Percentiles rank a stretch among this genome's conserved stretches.
phyloP scores from a whole-genome alignment of 805 yeast species.

The Myxozyma vanderwaltii region DNA sequence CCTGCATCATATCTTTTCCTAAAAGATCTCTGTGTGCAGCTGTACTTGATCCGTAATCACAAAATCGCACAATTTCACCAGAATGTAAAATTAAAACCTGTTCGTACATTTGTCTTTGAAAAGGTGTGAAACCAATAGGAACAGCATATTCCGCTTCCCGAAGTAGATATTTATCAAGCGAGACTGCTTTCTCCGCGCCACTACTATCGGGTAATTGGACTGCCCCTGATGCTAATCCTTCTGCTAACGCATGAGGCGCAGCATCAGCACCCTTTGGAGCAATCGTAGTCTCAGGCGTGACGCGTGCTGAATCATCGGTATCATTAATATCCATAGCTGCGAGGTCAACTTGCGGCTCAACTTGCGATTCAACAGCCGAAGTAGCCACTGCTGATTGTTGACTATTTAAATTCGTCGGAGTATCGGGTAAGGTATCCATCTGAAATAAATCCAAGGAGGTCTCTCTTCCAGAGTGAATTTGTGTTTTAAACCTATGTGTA shows the following conservation, averaged over 20 bases:
- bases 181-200: slow-evolving; percentile 17
- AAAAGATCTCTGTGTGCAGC: slow-evolving; percentile 50
- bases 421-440: no score
- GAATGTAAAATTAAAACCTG: slow-evolving; percentile 91
- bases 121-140: slow-evolving; percentile 81
- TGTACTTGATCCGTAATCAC: slow-evolving; percentile 56
- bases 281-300: not conserved
- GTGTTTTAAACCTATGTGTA: not conserved
- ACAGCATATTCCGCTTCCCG: slow-evolving; percentile 64
- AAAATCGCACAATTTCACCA: slow-evolving; percentile 83
- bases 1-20: slow-evolving; percentile 72
- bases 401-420: not conserved
- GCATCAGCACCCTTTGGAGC: slow-evolving; percentile 2
- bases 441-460: no score
- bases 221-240: slow-evolving; percentile 24
- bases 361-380: not conserved
- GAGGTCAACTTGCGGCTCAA: not conserved
- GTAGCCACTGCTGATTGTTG: no score
- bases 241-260: slow-evolving; percentile 23
- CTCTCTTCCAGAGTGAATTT: no score
- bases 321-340: not conserved
- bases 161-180: slow-evolving; percentile 31
- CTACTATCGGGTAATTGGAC: slow-evolving; percentile 27
- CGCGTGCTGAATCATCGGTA: slow-evolving; percentile 8
- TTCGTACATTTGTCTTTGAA: slow-evolving; percentile 85